Percentiles rank a stretch among this genome's conserved stretches.
Evolutionary conservation across 176 grass and related monocot genomes (phyloP).

Genomic region (Guadua angustifolia): DNA sequence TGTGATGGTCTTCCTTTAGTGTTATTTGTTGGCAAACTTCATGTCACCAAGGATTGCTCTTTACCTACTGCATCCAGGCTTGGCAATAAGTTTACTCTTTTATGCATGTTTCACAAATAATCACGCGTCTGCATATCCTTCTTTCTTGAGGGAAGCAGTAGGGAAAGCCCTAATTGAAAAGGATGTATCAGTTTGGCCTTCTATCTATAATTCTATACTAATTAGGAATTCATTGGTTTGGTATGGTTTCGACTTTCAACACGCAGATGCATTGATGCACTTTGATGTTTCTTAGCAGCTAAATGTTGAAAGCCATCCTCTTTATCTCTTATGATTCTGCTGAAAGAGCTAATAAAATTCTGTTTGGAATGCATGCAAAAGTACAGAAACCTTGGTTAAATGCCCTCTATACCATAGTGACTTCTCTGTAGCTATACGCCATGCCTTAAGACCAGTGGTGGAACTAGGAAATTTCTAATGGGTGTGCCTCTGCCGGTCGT

Average conservation of each 20-base stretch:
- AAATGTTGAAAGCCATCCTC: background rate
- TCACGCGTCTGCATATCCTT: background rate
- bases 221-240: background rate
- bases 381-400: background rate
- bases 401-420: background rate
- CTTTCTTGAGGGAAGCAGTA: background rate
- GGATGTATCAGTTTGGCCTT: background rate
- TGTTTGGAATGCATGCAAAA: background rate
- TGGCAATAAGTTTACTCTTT: conserved; percentile 2
- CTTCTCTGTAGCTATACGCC: background rate
- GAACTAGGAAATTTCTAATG: too few relatives aligned
- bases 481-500: too few relatives aligned
- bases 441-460: too few relatives aligned
- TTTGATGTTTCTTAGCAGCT: background rate
- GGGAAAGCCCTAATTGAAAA: background rate
- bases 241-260: background rate
- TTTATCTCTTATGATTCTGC: background rate
- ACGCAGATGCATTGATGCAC: background rate
- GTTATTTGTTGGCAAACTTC: background rate
- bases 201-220: background rate
- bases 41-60: background rate
- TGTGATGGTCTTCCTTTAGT: background rate
- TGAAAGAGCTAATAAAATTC: background rate
- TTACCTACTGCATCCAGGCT: background rate
- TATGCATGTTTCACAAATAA: conserved; percentile 12